phyloP scores from a whole-genome alignment of 2,329 filamentous ascomycete genomes.

The Didymella pinodella region DNA sequence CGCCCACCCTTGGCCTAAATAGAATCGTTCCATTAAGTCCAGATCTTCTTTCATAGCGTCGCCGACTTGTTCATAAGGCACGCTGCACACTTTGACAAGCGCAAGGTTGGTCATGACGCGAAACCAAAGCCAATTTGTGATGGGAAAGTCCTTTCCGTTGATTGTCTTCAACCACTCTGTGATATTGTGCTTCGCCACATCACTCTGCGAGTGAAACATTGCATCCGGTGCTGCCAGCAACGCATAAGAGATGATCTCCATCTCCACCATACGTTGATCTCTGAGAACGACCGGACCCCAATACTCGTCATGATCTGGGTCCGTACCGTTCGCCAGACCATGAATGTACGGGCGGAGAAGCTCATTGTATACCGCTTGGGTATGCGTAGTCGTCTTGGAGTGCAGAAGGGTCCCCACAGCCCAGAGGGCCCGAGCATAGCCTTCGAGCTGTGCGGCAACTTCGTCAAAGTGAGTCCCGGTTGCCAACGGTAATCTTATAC shows the following conservation, averaged over 20 bases:
- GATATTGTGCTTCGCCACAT: conserved; percentile 49
- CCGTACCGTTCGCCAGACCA: conserved; percentile 47
- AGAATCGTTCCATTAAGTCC: conserved; percentile 56
- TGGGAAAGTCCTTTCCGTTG: conserved; percentile 57
- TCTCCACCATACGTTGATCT: conserved; percentile 65
- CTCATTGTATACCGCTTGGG: conserved; percentile 26
- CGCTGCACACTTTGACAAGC: conserved; percentile 53
- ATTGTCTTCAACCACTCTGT: conserved; percentile 54
- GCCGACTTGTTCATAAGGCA: conserved; percentile 47
- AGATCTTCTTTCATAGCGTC: conserved; percentile 55
- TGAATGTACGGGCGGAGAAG: conserved; percentile 38
- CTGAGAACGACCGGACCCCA: conserved; percentile 58
- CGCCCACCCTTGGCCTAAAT: conserved; percentile 58
- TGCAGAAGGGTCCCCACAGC: conserved; percentile 44
- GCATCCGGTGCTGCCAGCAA: conserved; percentile 55
- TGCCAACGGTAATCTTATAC: conserved; percentile 41
- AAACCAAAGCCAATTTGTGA: conserved; percentile 64
- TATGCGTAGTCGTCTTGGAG: conserved; percentile 7
- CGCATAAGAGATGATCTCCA: conserved; percentile 61
- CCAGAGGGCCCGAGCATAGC: conserved; percentile 46
- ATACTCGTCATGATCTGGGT: conserved; percentile 51
- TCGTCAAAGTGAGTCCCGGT: conserved; percentile 50
- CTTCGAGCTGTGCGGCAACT: conserved; percentile 47
- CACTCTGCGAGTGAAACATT: conserved; percentile 45
- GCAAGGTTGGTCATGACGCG: conserved; percentile 61